Evolutionary conservation across 2,329 filamentous ascomycete genomes (phyloP), one percentile per base, ranked within the genome.

Genomic region (Pseudogymnoascus sp.): DNA sequence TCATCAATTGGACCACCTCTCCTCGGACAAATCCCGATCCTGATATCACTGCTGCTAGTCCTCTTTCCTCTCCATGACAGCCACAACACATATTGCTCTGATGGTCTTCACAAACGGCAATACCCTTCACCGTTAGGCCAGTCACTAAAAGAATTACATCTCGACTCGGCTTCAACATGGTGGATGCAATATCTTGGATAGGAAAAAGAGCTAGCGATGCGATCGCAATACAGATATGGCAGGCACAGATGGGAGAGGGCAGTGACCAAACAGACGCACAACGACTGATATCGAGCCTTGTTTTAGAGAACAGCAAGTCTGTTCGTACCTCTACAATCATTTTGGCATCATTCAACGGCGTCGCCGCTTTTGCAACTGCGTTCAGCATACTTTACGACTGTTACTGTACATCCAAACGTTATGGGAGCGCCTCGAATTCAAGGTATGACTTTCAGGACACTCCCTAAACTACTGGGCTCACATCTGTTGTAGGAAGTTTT

Each of bases 301-400:
- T 70, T 6, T 72, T 73, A 63, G 69, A 67, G 38, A 66, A 72
- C 60, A 72, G 69, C 64, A 83, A 79, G 67, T 85, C 82, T 34
- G 76, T 85, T 67, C 77, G 84, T 65, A 84, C 80, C 16, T 85
- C 83, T 22, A 82, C 81, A 43, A 80, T 86, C 61, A 82, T 86
- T 63, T 75, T 87, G 60, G 80, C 83, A 35, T 73, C 76, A 61
- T 85, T 86, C 74, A 87, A 87, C 70, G 77, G 81, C 20, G 69
- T 84, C 59, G 81, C 81, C 16, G 82, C 83, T 4, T 78, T 83
- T 61, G 76, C 77, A 16, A 83, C 82, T 6, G 79, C 81, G 8
- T 65, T 76, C 25, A 81, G 81, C 25, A 85, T 87, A 59, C 70
- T 84, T 39, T 80, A 79, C 70, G 80, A 85, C 64, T 79, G 69